phyloP scores from a whole-genome alignment of 805 yeast genomes.

The Clavispora carvajalis region DNA sequence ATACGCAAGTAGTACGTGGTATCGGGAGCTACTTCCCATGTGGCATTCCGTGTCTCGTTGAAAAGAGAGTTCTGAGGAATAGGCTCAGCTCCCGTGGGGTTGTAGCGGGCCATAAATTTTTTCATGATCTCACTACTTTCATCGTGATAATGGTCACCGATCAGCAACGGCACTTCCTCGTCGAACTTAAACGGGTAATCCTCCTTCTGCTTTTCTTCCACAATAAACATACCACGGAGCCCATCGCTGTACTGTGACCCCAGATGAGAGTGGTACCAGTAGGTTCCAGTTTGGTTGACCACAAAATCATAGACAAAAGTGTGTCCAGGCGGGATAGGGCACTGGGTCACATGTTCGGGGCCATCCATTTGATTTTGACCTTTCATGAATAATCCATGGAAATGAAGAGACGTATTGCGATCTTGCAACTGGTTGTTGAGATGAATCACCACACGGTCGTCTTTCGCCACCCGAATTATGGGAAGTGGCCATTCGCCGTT shows the following conservation, averaged over 20 bases:
- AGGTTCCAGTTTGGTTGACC: conserved; percentile 18
- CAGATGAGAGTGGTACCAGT: conserved; percentile 77
- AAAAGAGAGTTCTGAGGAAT: conserved; percentile 62
- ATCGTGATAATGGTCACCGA: conserved; percentile 63
- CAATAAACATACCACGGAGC: conserved; percentile 59
- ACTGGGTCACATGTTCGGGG: conserved; percentile 42
- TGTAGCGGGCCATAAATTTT: conserved; percentile 55
- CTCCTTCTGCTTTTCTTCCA: conserved; percentile 45
- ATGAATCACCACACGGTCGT: conserved; percentile 38
- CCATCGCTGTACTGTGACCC: conserved; percentile 81
- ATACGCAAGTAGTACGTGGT: conserved; percentile 62
- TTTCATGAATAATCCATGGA: conserved; percentile 41
- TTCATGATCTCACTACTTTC: conserved; percentile 41
- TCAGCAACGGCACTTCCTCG: conserved; percentile 51
- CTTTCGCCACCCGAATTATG: conserved; percentile 28
- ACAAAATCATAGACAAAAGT: conserved; percentile 35
- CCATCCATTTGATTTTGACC: conserved; percentile 41
- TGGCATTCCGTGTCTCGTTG: conserved; percentile 57
- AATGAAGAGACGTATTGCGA: conserved; percentile 37
- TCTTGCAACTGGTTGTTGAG: conserved; percentile 30
- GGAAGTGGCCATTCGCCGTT: conserved; percentile 47
- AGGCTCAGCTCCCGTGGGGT: conserved; percentile 86
- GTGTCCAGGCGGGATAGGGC: conserved; percentile 39
- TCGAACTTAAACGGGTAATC: conserved; percentile 54
- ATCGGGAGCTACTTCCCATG: conserved; percentile 51